Conservation (phyloP, 75 land plant species). For the Pinus albicaulis region DNA sequence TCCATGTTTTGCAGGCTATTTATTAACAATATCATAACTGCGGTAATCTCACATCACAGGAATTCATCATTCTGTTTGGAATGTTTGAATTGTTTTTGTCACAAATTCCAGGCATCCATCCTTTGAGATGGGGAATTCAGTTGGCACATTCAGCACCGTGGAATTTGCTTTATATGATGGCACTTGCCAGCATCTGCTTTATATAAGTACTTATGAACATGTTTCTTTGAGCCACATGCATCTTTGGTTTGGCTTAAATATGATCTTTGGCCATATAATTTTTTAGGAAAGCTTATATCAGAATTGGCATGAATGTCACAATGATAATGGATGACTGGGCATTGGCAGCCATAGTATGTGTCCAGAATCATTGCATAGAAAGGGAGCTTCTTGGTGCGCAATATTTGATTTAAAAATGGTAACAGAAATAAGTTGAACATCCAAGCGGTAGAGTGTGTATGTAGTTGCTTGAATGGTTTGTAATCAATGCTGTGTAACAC, state of each 20-base stretch:
- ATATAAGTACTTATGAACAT: background rate
- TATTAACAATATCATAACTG: conserved; percentile 26
- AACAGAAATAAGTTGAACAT: no score
- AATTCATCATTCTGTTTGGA: conserved; percentile 56
- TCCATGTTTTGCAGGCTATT: conserved; percentile 33
- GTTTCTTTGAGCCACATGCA: background rate
- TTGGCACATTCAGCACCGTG: conserved; percentile 57
- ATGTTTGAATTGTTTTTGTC: conserved; percentile 48
- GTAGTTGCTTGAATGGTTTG: no score
- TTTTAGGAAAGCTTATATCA: no score
- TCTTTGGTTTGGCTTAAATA: background rate
- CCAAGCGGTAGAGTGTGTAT: no score
- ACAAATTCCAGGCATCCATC: conserved; percentile 68
- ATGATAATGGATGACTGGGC: no score
- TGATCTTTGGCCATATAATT: background rate
- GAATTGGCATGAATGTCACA: no score
- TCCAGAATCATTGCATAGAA: no score
- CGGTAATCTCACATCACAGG: conserved; percentile 37
- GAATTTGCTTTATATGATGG: conserved; percentile 58
- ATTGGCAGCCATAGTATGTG: no score
- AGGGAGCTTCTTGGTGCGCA: no score
- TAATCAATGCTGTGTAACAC: no score
- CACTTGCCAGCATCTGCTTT: background rate
- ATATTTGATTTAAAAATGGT: no score
- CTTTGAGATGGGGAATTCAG: conserved; percentile 52